phyloP scores from a whole-genome alignment of 1,284 basidiomycete genomes.

The Peniophora sp. region DNA sequence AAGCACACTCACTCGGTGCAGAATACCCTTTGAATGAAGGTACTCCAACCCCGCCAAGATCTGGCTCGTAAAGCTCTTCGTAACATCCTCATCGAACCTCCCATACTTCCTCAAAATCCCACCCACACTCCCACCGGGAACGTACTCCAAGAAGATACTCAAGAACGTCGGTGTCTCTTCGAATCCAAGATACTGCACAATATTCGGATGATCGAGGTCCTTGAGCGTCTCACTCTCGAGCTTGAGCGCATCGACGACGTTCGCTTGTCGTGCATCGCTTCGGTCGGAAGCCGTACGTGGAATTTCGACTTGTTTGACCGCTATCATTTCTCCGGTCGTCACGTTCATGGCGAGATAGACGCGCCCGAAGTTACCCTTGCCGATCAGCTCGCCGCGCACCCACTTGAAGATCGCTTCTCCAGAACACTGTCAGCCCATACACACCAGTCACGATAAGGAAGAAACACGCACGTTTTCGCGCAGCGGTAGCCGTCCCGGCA shows the following conservation, averaged over 20 bases:
- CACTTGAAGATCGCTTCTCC: constrained; percentile 93
- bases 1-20: constrained; percentile 70
- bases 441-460: background rate
- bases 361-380: constrained; percentile 92
- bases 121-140: constrained; percentile 94
- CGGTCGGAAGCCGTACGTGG: constrained; percentile 88
- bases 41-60: constrained; percentile 92
- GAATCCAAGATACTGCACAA: constrained; percentile 97
- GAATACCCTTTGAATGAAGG: constrained; percentile 85
- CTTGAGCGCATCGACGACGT: constrained; percentile 87
- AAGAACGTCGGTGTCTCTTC: constrained; percentile 88
- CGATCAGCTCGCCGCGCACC: constrained; percentile 97
- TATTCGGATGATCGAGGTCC: constrained; percentile 94
- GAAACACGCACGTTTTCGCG: constrained; percentile 40
- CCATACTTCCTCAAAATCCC: constrained; percentile 90
- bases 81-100: constrained; percentile 87
- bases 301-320: constrained; percentile 98
- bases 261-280: constrained; percentile 78
- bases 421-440: background rate
- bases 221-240: constrained; percentile 94
- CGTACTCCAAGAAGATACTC: constrained; percentile 98
- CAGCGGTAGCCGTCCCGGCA: constrained; percentile 32
- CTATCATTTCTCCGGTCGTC: constrained; percentile 99
- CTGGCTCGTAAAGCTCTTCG: constrained; percentile 90
- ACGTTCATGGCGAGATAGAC: constrained; percentile 96